A percentile compares a stretch with the other conserved stretches of the same genome.
phyloP scores from a whole-genome alignment of 2,329 filamentous ascomycete genomes.

The Trichophyton equinum region DNA sequence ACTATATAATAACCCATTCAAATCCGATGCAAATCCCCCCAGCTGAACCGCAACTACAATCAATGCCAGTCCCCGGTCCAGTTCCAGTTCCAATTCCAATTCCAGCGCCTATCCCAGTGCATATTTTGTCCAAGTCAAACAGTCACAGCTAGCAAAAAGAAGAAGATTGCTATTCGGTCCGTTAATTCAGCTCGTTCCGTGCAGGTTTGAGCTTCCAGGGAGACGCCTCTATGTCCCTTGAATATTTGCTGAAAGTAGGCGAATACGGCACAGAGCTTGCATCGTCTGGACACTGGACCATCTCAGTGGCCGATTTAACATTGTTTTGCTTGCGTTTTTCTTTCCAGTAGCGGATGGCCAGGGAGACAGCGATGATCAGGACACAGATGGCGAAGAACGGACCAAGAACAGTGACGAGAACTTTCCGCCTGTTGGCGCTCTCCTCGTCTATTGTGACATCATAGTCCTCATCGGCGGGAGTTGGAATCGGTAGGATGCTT shows the following conservation, averaged over 20 bases:
- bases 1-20: neutral
- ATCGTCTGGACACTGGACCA: neutral
- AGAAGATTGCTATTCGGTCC: neutral
- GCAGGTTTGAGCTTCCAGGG: neutral
- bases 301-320: neutral
- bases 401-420: neutral
- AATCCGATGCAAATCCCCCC: neutral
- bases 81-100: neutral
- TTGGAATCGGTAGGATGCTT: neutral
- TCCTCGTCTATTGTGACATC: neutral
- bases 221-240: neutral
- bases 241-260: neutral
- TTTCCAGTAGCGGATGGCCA: neutral
- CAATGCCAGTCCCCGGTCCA: neutral
- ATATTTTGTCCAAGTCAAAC: neutral
- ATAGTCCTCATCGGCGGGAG: neutral
- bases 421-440: neutral
- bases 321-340: neutral
- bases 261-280: neutral
- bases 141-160: neutral
- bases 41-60: neutral
- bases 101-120: neutral
- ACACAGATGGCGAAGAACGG: neutral
- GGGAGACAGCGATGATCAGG: neutral
- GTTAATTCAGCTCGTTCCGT: neutral